Conservation (phyloP, 495 filamentous ascomycete species). For the Lineolata rhizophorae region DNA sequence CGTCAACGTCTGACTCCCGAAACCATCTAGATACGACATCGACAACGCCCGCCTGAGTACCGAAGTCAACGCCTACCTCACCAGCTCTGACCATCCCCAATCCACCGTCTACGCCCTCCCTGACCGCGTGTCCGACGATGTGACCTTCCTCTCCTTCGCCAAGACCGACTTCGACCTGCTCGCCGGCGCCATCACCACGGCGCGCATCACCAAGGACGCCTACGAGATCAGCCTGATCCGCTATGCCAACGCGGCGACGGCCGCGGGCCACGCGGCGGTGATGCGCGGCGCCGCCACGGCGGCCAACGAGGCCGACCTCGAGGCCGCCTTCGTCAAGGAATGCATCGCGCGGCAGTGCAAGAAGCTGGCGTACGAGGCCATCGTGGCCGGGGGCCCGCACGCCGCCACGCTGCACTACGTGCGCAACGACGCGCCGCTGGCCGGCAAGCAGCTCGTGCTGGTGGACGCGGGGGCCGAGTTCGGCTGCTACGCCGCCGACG, state of each 20-base stretch:
- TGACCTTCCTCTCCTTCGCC: slow-evolving; percentile 41
- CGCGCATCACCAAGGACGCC: slow-evolving; percentile 58
- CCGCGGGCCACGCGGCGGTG: slow-evolving; percentile 50
- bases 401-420: slow-evolving; percentile 80
- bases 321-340: slow-evolving; percentile 51
- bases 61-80: slow-evolving; percentile 45
- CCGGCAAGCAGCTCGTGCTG: slow-evolving; percentile 40
- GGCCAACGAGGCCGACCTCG: slow-evolving; percentile 62
- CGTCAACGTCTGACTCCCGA: too few species aligned
- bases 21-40: slow-evolving; percentile 42
- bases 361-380: slow-evolving; percentile 67
- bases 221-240: slow-evolving; percentile 69
- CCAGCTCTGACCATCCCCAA: slow-evolving; percentile 22
- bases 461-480: slow-evolving; percentile 74
- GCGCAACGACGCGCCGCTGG: slow-evolving; percentile 45
- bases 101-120: slow-evolving; percentile 45
- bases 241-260: slow-evolving; percentile 63
- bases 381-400: slow-evolving; percentile 54
- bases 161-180: slow-evolving; percentile 36
- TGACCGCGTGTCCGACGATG: slow-evolving; percentile 40
- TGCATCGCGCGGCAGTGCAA: slow-evolving; percentile 53
- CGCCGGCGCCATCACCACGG: slow-evolving; percentile 56
- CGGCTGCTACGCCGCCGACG: slow-evolving; percentile 62
- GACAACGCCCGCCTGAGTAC: slow-evolving; percentile 48
- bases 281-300: slow-evolving; percentile 40